phyloP scores from a whole-genome alignment of 2,329 filamentous ascomycete genomes.

The Zopfia rhizophila region DNA sequence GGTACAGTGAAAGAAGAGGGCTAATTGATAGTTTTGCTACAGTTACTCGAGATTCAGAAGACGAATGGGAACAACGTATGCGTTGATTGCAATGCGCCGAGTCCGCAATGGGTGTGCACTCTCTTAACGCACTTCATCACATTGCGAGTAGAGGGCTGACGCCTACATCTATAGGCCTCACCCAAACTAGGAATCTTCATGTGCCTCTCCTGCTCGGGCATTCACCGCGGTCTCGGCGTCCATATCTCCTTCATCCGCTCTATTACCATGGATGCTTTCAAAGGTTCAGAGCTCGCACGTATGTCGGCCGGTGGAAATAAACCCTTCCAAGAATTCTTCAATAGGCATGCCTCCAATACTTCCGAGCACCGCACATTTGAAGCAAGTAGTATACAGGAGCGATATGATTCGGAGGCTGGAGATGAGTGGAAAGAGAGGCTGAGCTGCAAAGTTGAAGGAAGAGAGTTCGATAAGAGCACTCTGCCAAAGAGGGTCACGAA shows the following conservation, averaged over 20 bases:
- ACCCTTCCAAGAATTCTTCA: slow-evolving; percentile 87
- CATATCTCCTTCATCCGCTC: slow-evolving; percentile 98
- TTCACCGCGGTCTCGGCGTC: slow-evolving; percentile 92
- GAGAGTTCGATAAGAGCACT: slow-evolving; percentile 79
- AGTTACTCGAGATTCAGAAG: slow-evolving; percentile 93
- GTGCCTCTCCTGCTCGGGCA: slow-evolving; percentile 93
- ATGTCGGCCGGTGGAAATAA: slow-evolving; percentile 95
- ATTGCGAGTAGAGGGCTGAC: slow-evolving; percentile 22
- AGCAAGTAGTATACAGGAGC: slow-evolving; percentile 86
- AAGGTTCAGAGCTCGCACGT: slow-evolving; percentile 87
- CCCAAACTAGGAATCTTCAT: slow-evolving; percentile 99
- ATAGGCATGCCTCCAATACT: slow-evolving; percentile 62
- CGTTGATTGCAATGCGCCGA: slow-evolving; percentile 94
- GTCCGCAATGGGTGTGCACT: slow-evolving; percentile 90
- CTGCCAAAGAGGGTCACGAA: slow-evolving; percentile 63
- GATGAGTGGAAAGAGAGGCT: slow-evolving; percentile 96
- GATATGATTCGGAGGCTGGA: slow-evolving; percentile 88
- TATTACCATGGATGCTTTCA: slow-evolving; percentile 99
- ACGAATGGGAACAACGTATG: slow-evolving; percentile 88
- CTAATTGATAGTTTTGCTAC: slow-evolving; percentile 33
- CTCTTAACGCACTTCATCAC: too few relatives aligned
- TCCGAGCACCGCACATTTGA: slow-evolving; percentile 72
- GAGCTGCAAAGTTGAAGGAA: slow-evolving; percentile 85
- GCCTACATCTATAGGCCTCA: slow-evolving; percentile 64
- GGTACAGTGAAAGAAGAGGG: slow-evolving; percentile 4